phyloP scores from a whole-genome alignment of 352 stramenopile genomes.

The Globisporangium solare region DNA sequence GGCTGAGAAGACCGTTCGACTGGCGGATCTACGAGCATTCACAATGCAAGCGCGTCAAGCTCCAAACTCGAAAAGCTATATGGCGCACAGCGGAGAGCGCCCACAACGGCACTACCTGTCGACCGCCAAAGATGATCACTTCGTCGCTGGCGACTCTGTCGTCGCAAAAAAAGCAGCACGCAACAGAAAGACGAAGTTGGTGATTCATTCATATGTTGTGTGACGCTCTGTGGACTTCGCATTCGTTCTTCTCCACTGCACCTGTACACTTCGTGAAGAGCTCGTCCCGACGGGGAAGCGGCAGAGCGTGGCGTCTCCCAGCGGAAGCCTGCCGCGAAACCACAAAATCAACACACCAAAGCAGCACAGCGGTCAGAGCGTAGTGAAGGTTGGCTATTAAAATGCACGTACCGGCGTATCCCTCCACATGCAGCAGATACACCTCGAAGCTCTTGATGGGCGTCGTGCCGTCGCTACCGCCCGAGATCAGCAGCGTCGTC shows the following conservation, averaged over 20 bases:
- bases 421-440: constrained; percentile 39
- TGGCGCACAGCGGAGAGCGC: background rate
- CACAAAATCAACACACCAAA: no score
- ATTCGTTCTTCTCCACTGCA: constrained; percentile 21
- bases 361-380: no score
- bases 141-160: constrained; percentile 31
- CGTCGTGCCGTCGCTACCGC: constrained; percentile 57
- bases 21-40: constrained; percentile 40
- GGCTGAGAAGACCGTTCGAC: constrained; percentile 54
- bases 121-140: constrained; percentile 61
- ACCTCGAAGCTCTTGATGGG: constrained; percentile 40
- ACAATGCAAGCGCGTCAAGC: no score
- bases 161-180: background rate
- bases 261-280: constrained; percentile 53
- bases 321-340: constrained; percentile 30
- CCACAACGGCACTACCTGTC: constrained; percentile 31
- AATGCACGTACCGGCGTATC: constrained; percentile 23
- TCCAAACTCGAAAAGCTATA: no score
- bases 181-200: background rate
- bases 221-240: background rate
- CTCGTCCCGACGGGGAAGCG: constrained; percentile 32
- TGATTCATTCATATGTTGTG: background rate
- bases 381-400: no score
- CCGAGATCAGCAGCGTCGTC: constrained; percentile 42
- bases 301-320: constrained; percentile 43